Percentiles rank a stretch among this genome's conserved stretches.
These are phyloP conservation scores for Parastagonospora nodorum DNA, from an alignment of 2,329 filamentous ascomycete genomes.

Conservation along the genomic window DNA sequence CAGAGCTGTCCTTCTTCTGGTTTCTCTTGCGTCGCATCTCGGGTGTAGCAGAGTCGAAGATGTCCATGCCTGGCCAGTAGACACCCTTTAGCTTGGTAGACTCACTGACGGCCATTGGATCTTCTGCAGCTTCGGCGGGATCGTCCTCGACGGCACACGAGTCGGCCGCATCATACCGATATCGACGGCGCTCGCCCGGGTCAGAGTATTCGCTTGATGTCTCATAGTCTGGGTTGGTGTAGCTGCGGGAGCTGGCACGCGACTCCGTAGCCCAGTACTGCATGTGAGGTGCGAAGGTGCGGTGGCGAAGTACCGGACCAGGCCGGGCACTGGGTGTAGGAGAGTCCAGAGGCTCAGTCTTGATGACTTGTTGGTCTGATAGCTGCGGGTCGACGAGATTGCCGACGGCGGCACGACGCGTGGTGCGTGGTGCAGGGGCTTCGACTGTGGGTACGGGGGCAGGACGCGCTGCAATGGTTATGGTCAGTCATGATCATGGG, in stretches of 20 bases:
- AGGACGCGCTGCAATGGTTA: constrained; percentile 27
- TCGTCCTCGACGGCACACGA: constrained; percentile 43
- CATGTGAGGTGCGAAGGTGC: constrained; percentile 42
- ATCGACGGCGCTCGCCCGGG: constrained; percentile 31
- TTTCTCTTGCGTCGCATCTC: constrained; percentile 76
- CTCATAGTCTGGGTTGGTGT: constrained; percentile 45
- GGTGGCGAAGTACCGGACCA: constrained; percentile 38
- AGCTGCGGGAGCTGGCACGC: constrained; percentile 43
- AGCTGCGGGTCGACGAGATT: constrained; percentile 45
- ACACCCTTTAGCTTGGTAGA: constrained; percentile 68
- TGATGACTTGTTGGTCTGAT: constrained; percentile 43
- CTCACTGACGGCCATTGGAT: constrained; percentile 42
- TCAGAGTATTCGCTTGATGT: constrained; percentile 46
- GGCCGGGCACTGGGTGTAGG: constrained; percentile 35
- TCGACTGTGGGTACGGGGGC: constrained; percentile 28
- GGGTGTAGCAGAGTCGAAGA: constrained; percentile 79
- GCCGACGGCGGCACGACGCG: constrained; percentile 27
- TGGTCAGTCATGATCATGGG: constrained; percentile 22
- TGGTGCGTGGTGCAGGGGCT: constrained; percentile 29
- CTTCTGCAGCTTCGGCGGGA: constrained; percentile 20
- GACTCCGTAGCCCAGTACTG: constrained; percentile 46
- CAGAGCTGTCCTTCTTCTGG: constrained; percentile 75
- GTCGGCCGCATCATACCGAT: constrained; percentile 28
- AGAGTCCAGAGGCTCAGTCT: constrained; percentile 36
- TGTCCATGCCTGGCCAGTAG: constrained; percentile 77